Evolutionary conservation across 1,284 basidiomycete genomes (phyloP).

Genomic region (Tremellales sp.): DNA sequence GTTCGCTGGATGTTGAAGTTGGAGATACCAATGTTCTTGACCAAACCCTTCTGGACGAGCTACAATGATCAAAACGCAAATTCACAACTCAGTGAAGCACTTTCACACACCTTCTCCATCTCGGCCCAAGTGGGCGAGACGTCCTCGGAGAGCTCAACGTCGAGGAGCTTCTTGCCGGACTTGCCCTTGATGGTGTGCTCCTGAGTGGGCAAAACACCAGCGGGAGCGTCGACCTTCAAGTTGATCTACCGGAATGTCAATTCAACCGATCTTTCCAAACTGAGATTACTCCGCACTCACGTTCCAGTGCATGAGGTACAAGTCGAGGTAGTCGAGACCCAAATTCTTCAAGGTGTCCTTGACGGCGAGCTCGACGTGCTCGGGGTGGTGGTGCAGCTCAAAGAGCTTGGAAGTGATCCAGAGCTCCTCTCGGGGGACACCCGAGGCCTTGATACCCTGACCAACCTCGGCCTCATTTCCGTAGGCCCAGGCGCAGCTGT

Average conservation of each 20-base stretch:
- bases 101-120: constrained; percentile 57
- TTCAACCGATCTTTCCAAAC: constrained; percentile 19
- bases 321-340: constrained; percentile 69
- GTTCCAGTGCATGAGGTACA: constrained; percentile 78
- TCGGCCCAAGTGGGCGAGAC: constrained; percentile 63
- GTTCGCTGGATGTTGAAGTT: constrained; percentile 65
- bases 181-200: constrained; percentile 37
- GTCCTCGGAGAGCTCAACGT: constrained; percentile 63
- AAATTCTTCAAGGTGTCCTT: constrained; percentile 68
- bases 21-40: constrained; percentile 63
- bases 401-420: constrained; percentile 70
- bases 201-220: constrained; percentile 27
- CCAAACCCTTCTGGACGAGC: constrained; percentile 52
- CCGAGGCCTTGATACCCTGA: constrained; percentile 60
- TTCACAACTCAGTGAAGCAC: not conserved
- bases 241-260: constrained; percentile 31
- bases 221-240: constrained; percentile 40
- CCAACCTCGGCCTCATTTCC: constrained; percentile 83
- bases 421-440: constrained; percentile 60
- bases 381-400: constrained; percentile 57
- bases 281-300: constrained; percentile 36
- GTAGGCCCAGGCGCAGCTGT: constrained; percentile 45
- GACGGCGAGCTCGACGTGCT: constrained; percentile 62
- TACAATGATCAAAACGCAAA: too few species aligned
- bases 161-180: constrained; percentile 53